Conservation (phyloP, 306 rosid species). For the Herpetospermum pedunculosum region DNA sequence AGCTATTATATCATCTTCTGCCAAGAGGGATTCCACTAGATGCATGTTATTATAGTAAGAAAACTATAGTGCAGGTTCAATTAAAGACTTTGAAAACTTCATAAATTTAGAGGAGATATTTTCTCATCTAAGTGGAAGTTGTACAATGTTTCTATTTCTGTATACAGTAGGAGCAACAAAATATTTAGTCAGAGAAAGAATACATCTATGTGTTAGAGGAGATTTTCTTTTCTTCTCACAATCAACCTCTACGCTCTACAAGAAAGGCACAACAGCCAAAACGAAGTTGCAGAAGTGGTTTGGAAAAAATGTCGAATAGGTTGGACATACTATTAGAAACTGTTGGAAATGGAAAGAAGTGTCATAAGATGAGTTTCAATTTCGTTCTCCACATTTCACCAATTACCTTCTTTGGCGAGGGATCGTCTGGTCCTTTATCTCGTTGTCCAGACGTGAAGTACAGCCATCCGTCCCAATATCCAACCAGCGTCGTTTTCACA, state of each 20-base stretch:
- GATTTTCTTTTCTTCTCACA: background rate
- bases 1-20: background rate
- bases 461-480: constrained; percentile 83
- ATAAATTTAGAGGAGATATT: background rate
- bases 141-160: background rate
- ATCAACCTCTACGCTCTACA: background rate
- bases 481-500: constrained; percentile 76
- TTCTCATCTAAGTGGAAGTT: background rate
- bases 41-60: background rate
- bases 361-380: constrained; percentile 33
- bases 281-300: background rate
- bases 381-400: constrained; percentile 83
- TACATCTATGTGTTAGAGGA: background rate
- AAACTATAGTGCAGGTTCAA: background rate
- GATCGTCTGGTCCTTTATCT: constrained; percentile 79
- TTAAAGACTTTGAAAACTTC: background rate
- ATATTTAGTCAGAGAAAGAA: background rate
- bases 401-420: constrained; percentile 71
- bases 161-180: background rate
- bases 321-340: background rate
- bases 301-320: background rate
- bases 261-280: background rate
- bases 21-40: background rate
- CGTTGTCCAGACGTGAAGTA: constrained; percentile 92
- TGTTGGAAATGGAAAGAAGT: background rate